Conservation (phyloP, 306 rosid species). For the Quercus wislizeni region DNA sequence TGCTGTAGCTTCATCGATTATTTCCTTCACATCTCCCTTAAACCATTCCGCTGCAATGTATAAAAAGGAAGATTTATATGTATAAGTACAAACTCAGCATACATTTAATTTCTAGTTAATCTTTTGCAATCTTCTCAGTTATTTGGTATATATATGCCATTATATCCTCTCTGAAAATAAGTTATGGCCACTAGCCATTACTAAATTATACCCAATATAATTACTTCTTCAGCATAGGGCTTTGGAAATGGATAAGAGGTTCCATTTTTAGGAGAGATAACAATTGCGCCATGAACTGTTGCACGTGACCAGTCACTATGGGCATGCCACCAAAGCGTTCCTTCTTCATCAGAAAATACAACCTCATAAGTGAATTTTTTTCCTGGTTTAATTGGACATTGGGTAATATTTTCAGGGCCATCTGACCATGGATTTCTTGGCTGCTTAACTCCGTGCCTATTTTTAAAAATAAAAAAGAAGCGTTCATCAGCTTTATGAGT, state of each 20-base stretch:
- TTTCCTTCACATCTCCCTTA: not conserved
- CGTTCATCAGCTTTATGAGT: no score
- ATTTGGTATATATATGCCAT: no score
- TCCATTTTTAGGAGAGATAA: slow-evolving; percentile 2
- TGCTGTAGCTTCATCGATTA: not conserved
- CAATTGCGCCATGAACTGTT: slow-evolving; percentile 33
- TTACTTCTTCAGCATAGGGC: slow-evolving; percentile 16
- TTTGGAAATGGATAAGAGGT: slow-evolving; percentile 16
- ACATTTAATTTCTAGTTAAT: no score
- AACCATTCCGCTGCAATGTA: not conserved
- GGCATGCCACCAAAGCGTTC: slow-evolving; percentile 51
- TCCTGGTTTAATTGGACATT: slow-evolving; percentile 34
- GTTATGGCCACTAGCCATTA: no score
- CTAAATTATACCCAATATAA: slow-evolving; percentile 19
- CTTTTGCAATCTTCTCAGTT: no score
- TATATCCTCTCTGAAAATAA: no score
- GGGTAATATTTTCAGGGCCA: slow-evolving; percentile 41
- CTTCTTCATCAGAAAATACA: slow-evolving; percentile 35
- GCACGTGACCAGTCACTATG: slow-evolving; percentile 41
- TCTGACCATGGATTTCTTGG: slow-evolving; percentile 46
- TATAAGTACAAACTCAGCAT: not conserved
- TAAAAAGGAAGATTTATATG: not conserved
- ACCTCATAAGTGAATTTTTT: slow-evolving; percentile 23
- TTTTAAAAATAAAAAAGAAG: no score
- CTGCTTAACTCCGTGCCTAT: slow-evolving; percentile 10